A percentile compares a stretch with the other conserved stretches of the same genome.
These are phyloP conservation scores for Trichophyton verrucosum DNA, from an alignment of 2,329 filamentous ascomycete genomes.

Conservation along the genomic window DNA sequence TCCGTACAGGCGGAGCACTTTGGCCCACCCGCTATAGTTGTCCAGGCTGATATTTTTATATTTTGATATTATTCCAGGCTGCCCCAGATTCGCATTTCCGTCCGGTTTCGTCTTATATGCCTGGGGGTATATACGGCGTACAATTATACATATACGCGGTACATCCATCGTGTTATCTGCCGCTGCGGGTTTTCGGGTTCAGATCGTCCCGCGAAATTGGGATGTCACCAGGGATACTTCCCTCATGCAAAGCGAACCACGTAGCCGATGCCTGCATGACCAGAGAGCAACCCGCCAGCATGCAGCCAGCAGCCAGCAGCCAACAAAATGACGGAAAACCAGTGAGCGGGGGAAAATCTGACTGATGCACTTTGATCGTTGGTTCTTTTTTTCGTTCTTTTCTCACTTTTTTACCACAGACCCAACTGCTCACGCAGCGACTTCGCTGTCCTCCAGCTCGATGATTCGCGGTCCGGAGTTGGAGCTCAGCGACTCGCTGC, in stretches of 20 bases:
- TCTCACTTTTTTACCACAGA: neutral
- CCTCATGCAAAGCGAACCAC: neutral
- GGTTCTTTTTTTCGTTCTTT: neutral
- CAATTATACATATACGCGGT: neutral
- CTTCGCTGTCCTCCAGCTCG: neutral
- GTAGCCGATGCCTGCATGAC: neutral
- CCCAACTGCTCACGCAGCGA: neutral
- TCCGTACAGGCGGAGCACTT: no score
- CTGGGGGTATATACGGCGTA: no score
- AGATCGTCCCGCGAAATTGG: neutral
- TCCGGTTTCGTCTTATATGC: no score
- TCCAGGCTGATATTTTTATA: no score
- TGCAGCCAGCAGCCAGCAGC: no score
- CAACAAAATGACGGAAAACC: neutral
- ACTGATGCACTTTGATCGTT: neutral
- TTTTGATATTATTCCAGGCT: no score
- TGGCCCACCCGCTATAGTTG: no score
- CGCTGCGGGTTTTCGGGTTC: neutral
- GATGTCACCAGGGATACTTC: neutral
- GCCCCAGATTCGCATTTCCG: no score
- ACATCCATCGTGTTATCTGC: neutral
- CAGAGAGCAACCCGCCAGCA: neutral
- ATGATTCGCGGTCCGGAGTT: neutral
- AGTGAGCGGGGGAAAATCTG: neutral
- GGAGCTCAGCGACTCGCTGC: neutral